A percentile compares a stretch with the other conserved stretches of the same genome.
Evolutionary conservation across 2,329 filamentous ascomycete species (phyloP).

Genomic region (Leptographium galeiforme): DNA sequence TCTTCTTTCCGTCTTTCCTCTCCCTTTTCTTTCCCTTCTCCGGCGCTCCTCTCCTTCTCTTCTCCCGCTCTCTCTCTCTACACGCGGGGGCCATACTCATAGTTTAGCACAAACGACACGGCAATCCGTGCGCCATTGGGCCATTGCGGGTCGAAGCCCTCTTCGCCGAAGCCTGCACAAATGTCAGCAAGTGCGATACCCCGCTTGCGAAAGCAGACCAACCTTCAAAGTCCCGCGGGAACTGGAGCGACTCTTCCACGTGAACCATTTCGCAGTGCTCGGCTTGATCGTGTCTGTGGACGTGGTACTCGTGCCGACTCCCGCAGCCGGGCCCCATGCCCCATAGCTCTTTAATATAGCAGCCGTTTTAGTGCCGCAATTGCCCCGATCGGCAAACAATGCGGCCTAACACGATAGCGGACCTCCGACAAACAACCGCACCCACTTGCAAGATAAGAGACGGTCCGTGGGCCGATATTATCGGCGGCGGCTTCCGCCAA

Average conservation of each 20-base stretch:
- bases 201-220: background rate
- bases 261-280: slow-evolving; percentile 6
- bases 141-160: slow-evolving; percentile 17
- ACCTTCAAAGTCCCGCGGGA: slow-evolving; percentile 16
- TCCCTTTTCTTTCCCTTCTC: too few species aligned
- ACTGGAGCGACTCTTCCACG: slow-evolving; percentile 6
- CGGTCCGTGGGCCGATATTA: background rate
- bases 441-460: background rate
- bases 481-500: background rate
- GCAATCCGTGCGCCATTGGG: slow-evolving; percentile 22
- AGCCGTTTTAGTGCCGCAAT: background rate
- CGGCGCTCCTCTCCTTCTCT: too few species aligned
- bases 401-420: background rate
- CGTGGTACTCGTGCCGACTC: background rate
- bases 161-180: slow-evolving; percentile 8
- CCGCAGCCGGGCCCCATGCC: too few species aligned
- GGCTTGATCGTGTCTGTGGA: background rate
- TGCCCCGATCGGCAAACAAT: too few species aligned
- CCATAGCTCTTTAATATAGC: background rate
- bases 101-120: slow-evolving; percentile 24
- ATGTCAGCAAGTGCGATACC: background rate
- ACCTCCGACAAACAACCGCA: background rate
- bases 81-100: slow-evolving; percentile 14
- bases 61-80: too few species aligned
- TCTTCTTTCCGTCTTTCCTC: too few species aligned